Base-by-base conservation (phyloP, 305 asterid genomes). In the Rubia peregrina region DNA sequence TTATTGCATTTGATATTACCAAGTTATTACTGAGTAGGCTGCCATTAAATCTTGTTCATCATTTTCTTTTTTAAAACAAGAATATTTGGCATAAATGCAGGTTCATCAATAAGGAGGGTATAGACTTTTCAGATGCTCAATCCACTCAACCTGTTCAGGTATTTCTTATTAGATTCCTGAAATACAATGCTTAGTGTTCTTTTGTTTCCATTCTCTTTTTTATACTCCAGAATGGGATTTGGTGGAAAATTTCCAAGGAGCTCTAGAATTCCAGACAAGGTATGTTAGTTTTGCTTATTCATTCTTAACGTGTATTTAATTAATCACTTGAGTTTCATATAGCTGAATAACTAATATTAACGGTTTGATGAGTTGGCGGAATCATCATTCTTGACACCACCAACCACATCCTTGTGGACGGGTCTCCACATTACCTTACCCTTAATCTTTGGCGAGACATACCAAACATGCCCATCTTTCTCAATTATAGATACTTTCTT, bases 61-160 rank as follows among this genome's bases (percentile, higher is more conserved):
- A 60, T 56, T 71, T 71, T 76, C 77, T 69, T 70, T 4, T 4
- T 3, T n/a, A 13, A 71, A 68, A 51, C 56, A 53, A 43, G 48
- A 43, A 16, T 66, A 63, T 69, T 75, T 61, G 79, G 73, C 70
- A 16, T 65, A 71, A 68, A 69, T 83, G 78, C 76, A 94, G 99
- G 81, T 94, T 94, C 82, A 84, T 88, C 83, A 94, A 94, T 71
- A 84, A 96, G 36, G 99, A 94, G 65, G 99, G 98, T 38, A 88
- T 94, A 73, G 99, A 94, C 80, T 94, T 91, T 79, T 89, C 98
- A 71, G 99, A 94, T 86, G 99, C 98, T 76, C 93, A 89, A 75
- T 80, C 76, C 75, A 86, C 89, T 93, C 98, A 94, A 78, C 87
- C 97, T 55, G 80, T 94, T 78, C 98, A 91, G 97, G 99, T 91